Percentiles rank a stretch among this genome's conserved stretches.
phyloP scores from a whole-genome alignment of 345 rosid species.

The Erysimum cheiranthoides region DNA sequence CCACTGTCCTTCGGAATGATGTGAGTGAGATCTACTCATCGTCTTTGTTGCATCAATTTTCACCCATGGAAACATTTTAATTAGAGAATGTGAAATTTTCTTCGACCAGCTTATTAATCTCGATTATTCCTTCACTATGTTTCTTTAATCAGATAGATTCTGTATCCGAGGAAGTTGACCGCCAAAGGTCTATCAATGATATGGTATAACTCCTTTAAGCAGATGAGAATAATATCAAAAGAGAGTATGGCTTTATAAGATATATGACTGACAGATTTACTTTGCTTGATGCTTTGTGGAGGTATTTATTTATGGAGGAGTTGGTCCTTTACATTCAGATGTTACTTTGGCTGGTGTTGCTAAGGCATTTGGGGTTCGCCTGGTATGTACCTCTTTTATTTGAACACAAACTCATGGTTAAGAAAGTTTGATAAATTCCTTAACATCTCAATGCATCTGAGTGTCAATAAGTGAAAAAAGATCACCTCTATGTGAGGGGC shows the following conservation, averaged over 20 bases:
- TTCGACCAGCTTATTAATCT: conserved; percentile 14
- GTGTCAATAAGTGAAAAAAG: neutral
- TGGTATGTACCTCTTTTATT: conserved; percentile 59
- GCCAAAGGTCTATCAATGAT: conserved; percentile 67
- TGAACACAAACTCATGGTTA: conserved; percentile 12
- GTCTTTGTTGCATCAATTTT: conserved; percentile 16
- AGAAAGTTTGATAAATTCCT: conserved; percentile 1
- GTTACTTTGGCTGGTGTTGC: conserved; percentile 93
- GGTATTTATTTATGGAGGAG: conserved; percentile 92
- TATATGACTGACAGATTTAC: conserved; percentile 6
- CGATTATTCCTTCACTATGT: conserved; percentile 28
- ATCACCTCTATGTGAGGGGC: neutral
- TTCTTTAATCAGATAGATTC: conserved; percentile 76
- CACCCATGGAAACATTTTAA: neutral
- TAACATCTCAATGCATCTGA: conserved; percentile 20
- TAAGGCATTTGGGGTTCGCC: conserved; percentile 96
- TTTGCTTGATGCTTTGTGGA: conserved; percentile 38
- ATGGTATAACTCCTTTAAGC: conserved; percentile 62
- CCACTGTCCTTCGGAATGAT: conserved; percentile 69
- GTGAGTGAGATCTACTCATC: conserved; percentile 59
- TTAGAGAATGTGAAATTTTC: conserved; percentile 15
- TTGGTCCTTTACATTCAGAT: conserved; percentile 96
- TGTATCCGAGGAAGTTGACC: conserved; percentile 97
- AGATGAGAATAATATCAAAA: conserved; percentile 3
- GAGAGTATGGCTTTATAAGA: neutral